These are phyloP conservation scores for Eragrostis tef DNA, from an alignment of 202 grass and related monocot species.

Conservation along the genomic window DNA sequence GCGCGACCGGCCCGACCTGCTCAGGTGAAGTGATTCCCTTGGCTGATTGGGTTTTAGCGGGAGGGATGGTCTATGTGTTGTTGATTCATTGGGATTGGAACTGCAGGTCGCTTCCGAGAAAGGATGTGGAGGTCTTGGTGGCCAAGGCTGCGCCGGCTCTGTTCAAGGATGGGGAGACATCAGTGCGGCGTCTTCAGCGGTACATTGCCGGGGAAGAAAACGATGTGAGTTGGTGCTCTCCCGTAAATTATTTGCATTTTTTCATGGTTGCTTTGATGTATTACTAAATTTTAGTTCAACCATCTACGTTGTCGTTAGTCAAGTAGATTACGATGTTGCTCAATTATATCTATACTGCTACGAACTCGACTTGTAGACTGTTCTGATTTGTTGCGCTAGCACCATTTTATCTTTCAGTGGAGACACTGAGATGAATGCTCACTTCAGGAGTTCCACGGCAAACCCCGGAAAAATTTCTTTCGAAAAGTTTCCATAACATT, in stretches of 20 bases:
- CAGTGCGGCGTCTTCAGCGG: conserved; percentile 53
- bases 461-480: neutral
- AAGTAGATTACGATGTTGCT: conserved; percentile 21
- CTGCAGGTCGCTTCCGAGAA: conserved; percentile 65
- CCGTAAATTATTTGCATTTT: neutral
- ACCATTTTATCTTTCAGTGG: neutral
- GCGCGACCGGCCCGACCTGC: conserved; percentile 63
- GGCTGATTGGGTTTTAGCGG: neutral
- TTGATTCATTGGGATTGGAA: neutral
- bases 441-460: neutral
- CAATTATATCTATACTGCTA: neutral
- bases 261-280: neutral
- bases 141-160: conserved; percentile 59
- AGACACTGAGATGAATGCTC: neutral
- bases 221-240: conserved; percentile 54
- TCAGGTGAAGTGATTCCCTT: conserved; percentile 62
- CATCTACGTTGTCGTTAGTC: neutral
- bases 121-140: conserved; percentile 73
- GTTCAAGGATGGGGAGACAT: conserved; percentile 76
- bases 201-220: conserved; percentile 56
- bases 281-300: neutral
- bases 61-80: neutral
- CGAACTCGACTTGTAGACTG: neutral
- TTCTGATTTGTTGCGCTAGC: neutral
- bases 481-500: neutral